Conservation (phyloP, 805 yeast genomes). For the Helenozyma rhizophorensis region DNA sequence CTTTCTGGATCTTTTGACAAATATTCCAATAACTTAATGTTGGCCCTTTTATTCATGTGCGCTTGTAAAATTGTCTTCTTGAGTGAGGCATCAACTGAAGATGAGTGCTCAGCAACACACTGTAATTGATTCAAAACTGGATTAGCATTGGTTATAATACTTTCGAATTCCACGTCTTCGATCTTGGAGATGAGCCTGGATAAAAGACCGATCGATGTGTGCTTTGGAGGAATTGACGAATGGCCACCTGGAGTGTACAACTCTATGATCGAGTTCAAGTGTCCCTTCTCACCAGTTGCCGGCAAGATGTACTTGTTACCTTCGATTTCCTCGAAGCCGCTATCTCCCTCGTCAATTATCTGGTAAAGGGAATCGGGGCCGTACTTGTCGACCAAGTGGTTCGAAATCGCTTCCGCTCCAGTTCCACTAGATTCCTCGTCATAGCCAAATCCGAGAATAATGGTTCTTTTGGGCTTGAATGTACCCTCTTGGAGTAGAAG, state of each 20-base stretch:
- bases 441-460: conserved; percentile 45
- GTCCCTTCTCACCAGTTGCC: conserved; percentile 48
- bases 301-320: conserved; percentile 26
- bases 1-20: conserved; percentile 22
- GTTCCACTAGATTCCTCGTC: conserved; percentile 47
- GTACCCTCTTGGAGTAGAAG: conserved; percentile 23
- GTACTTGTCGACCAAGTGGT: conserved; percentile 29
- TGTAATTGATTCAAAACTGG: conserved; percentile 42
- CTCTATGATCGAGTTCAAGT: conserved; percentile 36
- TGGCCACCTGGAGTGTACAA: conserved; percentile 48
- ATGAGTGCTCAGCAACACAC: conserved; percentile 44
- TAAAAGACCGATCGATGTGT: conserved; percentile 46
- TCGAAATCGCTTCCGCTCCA: conserved; percentile 34
- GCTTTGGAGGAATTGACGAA: conserved; percentile 46
- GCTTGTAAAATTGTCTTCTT: conserved; percentile 37
- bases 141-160: conserved; percentile 37
- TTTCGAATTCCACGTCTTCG: conserved; percentile 34
- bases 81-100: conserved; percentile 26
- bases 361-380: conserved; percentile 43
- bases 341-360: conserved; percentile 40
- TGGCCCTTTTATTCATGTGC: conserved; percentile 32
- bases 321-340: conserved; percentile 15
- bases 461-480: conserved; percentile 41
- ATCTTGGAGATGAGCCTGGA: conserved; percentile 36
- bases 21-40: conserved; percentile 31